Base-by-base conservation (phyloP, 352 stramenopile genomes). In the Hyaloperonospora brassicae region DNA sequence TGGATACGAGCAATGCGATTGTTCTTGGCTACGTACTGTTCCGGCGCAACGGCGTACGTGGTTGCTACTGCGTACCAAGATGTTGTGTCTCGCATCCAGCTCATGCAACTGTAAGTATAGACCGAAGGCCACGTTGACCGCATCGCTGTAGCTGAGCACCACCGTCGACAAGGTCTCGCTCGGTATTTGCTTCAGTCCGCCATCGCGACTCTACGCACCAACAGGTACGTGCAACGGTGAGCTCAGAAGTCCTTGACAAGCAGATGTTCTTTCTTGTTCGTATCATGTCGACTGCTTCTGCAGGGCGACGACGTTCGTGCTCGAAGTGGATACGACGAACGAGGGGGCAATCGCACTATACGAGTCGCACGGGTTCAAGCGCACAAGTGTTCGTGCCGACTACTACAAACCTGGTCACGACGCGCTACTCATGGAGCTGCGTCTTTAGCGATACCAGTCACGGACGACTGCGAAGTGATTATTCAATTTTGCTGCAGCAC, bases 1-100 rank as follows among this genome's bases (percentile, higher is more conserved):
- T 82, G 14, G 47, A 49, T 21, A 22, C 43, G 24, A 35, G 31
- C 8, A 43, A 54, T 21, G 23, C 44, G 9, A 17, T 17, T 38
- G 64, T 79, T 5, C 24, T 49, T 42, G 72, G 70, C 46, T 79
- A 84, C 61, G 46, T 84, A 9, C 66, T 84, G 13, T 76, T 66
- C 42, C 61, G 70, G 22, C 57, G 68, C 35, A 70, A 59, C 40
- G 68, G 65, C 30, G 70, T 80, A 62, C 39, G 67, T 66, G 12
- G n/a, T 1, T 21, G 22, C n/a, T 3, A 13, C 40, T 10, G 4
- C 21, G 22, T 43, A 8, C 27, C 27, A 31, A 43, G 40, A 14
- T 27, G 17, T 14, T 24, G 14, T 5, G 6, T 25, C 38, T 23
- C 5, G 7, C 23, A 2, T 2, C 5, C 0, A 0, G 2, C 27